A percentile compares a stretch with the other conserved stretches of the same genome.
Evolutionary conservation across 2,329 filamentous ascomycete species (phyloP).

Genomic region (Cladosporium sp.): DNA sequence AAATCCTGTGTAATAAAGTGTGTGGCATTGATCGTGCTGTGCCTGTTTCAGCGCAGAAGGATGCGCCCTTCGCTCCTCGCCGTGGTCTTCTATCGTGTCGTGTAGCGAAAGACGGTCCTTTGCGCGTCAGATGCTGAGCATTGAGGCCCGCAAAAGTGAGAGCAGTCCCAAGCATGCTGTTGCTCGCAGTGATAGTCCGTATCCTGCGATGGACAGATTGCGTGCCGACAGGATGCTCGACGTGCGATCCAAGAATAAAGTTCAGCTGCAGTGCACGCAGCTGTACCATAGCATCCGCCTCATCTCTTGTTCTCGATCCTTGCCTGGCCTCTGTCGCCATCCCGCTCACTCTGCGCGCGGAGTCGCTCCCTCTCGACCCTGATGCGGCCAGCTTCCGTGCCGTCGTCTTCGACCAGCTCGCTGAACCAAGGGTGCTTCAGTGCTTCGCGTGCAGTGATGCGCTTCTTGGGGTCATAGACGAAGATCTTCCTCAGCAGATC

Average conservation of each 20-base stretch:
- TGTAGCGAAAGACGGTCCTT: background rate
- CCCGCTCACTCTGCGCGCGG: constrained; percentile 25
- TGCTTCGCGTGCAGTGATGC: constrained; percentile 66
- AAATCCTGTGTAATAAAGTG: background rate
- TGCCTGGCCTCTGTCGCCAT: background rate
- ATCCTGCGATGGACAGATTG: background rate
- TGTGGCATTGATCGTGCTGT: background rate
- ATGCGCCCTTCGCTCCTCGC: background rate
- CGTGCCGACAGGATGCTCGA: background rate
- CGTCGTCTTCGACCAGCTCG: constrained; percentile 65
- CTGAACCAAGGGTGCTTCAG: constrained; percentile 69
- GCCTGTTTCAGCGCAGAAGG: background rate
- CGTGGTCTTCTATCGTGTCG: background rate
- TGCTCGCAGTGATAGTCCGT: background rate
- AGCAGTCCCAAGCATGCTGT: background rate
- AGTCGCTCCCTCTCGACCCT: constrained; percentile 34
- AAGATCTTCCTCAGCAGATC: constrained; percentile 65
- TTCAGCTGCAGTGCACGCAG: background rate
- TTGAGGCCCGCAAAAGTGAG: background rate
- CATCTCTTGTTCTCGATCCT: constrained; percentile 21
- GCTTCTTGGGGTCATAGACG: constrained; percentile 66
- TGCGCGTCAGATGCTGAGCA: background rate
- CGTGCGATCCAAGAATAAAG: background rate
- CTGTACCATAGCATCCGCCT: background rate
- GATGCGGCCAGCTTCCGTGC: constrained; percentile 65